phyloP scores from a whole-genome alignment of 768 basidiomycete genomes.

The Amanita jacksonii region DNA sequence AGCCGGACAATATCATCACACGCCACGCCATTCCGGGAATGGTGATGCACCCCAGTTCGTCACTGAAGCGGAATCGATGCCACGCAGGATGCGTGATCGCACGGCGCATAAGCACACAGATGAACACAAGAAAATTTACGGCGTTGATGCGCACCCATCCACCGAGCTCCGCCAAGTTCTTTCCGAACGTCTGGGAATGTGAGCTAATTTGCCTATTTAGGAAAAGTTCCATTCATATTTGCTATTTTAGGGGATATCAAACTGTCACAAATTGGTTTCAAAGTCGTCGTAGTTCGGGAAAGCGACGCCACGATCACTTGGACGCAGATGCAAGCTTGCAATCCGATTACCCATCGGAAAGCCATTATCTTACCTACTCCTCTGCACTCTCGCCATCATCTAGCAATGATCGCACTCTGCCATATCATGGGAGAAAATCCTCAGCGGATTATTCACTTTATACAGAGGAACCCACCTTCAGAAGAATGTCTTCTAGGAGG shows the following conservation, averaged over 20 bases:
- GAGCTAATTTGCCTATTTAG: constrained; percentile 23
- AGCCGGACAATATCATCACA: constrained; percentile 21
- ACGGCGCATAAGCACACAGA: constrained; percentile 59
- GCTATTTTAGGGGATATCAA: constrained; percentile 54
- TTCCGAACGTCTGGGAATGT: constrained; percentile 69
- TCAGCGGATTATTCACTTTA: not conserved
- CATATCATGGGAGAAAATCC: not conserved
- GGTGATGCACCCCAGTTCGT: constrained; percentile 41
- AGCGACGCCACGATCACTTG: constrained; percentile 50
- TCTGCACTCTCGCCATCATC: constrained; percentile 37
- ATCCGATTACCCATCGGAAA: constrained; percentile 25
- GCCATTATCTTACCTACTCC: constrained; percentile 39
- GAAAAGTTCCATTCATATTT: no score
- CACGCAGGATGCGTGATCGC: constrained; percentile 53
- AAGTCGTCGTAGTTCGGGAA: constrained; percentile 75
- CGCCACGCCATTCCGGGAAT: constrained; percentile 36
- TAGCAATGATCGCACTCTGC: not conserved
- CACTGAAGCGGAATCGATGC: constrained; percentile 40
- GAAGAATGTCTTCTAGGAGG: constrained; percentile 20
- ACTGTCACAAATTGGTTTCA: constrained; percentile 85
- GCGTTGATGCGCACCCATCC: constrained; percentile 54
- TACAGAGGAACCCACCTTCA: not conserved
- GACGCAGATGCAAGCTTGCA: constrained; percentile 23
- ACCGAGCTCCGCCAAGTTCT: constrained; percentile 58
- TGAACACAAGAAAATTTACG: constrained; percentile 58